phyloP scores from a whole-genome alignment of 768 basidiomycete species.

The Lactarius quietus region DNA sequence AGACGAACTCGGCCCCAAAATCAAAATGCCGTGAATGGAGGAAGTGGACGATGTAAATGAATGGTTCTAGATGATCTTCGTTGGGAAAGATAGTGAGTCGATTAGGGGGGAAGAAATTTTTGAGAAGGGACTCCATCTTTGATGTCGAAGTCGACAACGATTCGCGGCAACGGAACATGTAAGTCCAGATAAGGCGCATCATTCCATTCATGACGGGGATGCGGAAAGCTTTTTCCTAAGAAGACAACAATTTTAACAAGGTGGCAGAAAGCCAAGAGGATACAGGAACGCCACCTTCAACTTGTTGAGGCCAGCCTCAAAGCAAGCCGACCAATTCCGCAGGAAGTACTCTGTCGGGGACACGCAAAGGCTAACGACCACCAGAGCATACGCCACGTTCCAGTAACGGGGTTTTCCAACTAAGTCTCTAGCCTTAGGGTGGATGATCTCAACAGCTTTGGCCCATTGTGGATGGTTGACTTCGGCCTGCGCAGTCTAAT shows the following conservation, averaged over 20 bases:
- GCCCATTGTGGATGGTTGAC: slow-evolving; percentile 95
- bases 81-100: slow-evolving; percentile 55
- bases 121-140: slow-evolving; percentile 71
- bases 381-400: slow-evolving; percentile 80
- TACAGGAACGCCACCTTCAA: slow-evolving; percentile 59
- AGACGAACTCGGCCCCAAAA: slow-evolving; percentile 74
- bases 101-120: slow-evolving; percentile 74
- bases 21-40: slow-evolving; percentile 81
- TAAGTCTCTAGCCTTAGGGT: slow-evolving; percentile 80
- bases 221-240: slow-evolving; percentile 75
- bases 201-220: slow-evolving; percentile 75
- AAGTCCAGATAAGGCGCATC: slow-evolving; percentile 86
- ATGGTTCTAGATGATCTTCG: slow-evolving; percentile 75
- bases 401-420: slow-evolving; percentile 88
- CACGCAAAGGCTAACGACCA: slow-evolving; percentile 80
- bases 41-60: slow-evolving; percentile 78
- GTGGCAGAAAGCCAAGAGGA: background rate
- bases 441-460: slow-evolving; percentile 82
- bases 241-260: background rate
- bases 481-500: slow-evolving; percentile 88
- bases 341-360: slow-evolving; percentile 83
- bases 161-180: slow-evolving; percentile 91
- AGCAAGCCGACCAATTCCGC: slow-evolving; percentile 72
- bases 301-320: slow-evolving; percentile 70
- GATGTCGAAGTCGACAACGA: slow-evolving; percentile 73